Percentiles rank a stretch among this genome's conserved stretches.
These are phyloP conservation scores for Dipteronia dyeriana DNA, from an alignment of 345 rosid species.

Conservation along the genomic window DNA sequence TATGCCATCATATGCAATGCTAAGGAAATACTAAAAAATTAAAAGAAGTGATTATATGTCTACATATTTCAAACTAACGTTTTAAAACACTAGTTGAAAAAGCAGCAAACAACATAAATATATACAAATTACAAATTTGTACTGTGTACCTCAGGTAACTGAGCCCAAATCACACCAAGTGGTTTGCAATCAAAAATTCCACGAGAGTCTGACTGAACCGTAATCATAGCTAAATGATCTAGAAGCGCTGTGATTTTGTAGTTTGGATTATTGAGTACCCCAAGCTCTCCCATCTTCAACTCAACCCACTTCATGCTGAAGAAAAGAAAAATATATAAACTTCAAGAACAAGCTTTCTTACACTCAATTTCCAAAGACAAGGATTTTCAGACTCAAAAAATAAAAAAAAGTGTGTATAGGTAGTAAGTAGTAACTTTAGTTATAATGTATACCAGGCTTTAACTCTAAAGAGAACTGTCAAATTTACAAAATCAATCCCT, in stretches of 20 bases:
- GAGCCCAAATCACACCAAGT: constrained; percentile 90
- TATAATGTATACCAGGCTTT: not conserved
- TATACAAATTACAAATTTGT: not conserved
- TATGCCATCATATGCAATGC: not conserved
- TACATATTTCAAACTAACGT: not conserved
- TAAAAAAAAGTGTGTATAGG: too few species aligned
- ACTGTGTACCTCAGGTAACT: constrained; percentile 67
- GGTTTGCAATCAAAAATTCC: constrained; percentile 95
- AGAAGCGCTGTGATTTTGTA: constrained; percentile 95
- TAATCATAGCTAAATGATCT: constrained; percentile 92
- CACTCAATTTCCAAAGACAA: not conserved
- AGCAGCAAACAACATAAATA: not conserved
- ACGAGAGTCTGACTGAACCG: constrained; percentile 85
- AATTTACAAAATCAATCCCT: not conserved
- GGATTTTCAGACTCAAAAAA: not conserved
- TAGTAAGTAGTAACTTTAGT: not conserved
- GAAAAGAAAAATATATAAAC: constrained; percentile 4
- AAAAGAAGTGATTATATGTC: not conserved
- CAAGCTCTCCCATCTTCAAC: constrained; percentile 97
- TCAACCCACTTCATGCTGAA: constrained; percentile 98
- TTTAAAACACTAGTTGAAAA: not conserved
- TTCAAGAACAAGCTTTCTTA: not conserved
- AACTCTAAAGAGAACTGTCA: not conserved
- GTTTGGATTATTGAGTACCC: constrained; percentile 78
- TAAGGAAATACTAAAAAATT: not conserved